Percentiles rank a stretch among this genome's conserved stretches.
Conservation (phyloP, 2,329 filamentous ascomycete genomes). For the Aspergillus phoenicis region DNA sequence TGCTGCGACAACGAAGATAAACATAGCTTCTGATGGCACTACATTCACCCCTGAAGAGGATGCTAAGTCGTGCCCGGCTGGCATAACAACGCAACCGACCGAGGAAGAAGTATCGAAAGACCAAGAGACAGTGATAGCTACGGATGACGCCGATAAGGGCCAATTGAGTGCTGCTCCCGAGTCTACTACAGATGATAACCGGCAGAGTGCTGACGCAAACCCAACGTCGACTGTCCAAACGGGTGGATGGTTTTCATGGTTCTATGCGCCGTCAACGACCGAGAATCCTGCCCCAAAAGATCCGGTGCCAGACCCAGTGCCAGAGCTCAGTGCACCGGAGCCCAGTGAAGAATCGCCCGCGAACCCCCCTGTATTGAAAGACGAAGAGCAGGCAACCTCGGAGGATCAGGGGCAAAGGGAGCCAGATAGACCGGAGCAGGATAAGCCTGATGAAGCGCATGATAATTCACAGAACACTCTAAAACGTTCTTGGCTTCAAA, state of each 20-base stretch:
- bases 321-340: conserved; percentile 1
- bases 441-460: conserved; percentile 15
- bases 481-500: conserved; percentile 49
- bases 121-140: conserved; percentile 10
- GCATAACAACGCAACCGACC: conserved; percentile 15
- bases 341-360: conserved; percentile 14
- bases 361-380: conserved; percentile 18
- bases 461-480: conserved; percentile 24
- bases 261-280: conserved; percentile 31
- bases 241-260: conserved; percentile 43
- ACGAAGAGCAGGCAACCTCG: conserved; percentile 12
- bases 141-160: conserved; percentile 22
- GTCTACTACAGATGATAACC: conserved; percentile 16
- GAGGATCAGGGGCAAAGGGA: conserved; percentile 14
- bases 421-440: conserved; percentile 17
- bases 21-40: conserved; percentile 48
- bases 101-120: conserved; percentile 25
- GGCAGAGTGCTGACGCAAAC: conserved; percentile 9
- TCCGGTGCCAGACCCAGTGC: not conserved
- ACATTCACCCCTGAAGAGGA: conserved; percentile 33
- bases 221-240: conserved; percentile 24
- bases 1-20: conserved; percentile 49
- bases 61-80: conserved; percentile 18
- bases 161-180: conserved; percentile 21
- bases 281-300: conserved; percentile 15